Percentiles rank a stretch among this genome's conserved stretches.
Conservation (phyloP, 2,329 filamentous ascomycete species). For the Phaeomoniella chlamydospora region DNA sequence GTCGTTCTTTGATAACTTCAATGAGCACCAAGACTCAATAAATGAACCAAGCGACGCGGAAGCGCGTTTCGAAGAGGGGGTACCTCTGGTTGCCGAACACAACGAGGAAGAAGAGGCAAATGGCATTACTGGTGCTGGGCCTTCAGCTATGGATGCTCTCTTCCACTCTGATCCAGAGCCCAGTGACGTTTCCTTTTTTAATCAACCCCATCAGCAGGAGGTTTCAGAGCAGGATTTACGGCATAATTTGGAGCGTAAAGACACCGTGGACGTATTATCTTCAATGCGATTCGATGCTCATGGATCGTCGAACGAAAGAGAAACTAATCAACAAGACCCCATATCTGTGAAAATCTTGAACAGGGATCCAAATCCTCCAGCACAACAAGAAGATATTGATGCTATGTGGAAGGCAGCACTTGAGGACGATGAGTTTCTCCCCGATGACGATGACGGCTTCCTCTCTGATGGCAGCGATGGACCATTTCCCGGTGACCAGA, state of each 20-base stretch:
- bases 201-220: background rate
- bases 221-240: constrained; percentile 4
- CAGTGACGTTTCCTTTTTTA: background rate
- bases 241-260: constrained; percentile 47
- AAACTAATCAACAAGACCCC: constrained; percentile 8
- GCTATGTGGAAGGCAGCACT: constrained; percentile 76
- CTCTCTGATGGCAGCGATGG: constrained; percentile 50
- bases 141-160: background rate
- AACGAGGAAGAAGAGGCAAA: background rate
- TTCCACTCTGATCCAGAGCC: background rate
- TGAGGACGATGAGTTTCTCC: constrained; percentile 52
- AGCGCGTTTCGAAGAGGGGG: constrained; percentile 10
- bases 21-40: background rate
- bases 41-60: constrained; percentile 4
- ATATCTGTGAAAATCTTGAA: background rate
- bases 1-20: constrained; percentile 1
- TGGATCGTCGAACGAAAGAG: background rate
- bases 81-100: constrained; percentile 8
- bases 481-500: constrained; percentile 6
- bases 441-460: constrained; percentile 70
- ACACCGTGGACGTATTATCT: constrained; percentile 51
- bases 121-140: background rate
- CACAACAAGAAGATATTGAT: constrained; percentile 49
- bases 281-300: constrained; percentile 24
- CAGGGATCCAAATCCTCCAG: background rate